Percentiles rank a stretch among this genome's conserved stretches.
phyloP scores from a whole-genome alignment of 345 rosid genomes.

The Nephelium lappaceum region DNA sequence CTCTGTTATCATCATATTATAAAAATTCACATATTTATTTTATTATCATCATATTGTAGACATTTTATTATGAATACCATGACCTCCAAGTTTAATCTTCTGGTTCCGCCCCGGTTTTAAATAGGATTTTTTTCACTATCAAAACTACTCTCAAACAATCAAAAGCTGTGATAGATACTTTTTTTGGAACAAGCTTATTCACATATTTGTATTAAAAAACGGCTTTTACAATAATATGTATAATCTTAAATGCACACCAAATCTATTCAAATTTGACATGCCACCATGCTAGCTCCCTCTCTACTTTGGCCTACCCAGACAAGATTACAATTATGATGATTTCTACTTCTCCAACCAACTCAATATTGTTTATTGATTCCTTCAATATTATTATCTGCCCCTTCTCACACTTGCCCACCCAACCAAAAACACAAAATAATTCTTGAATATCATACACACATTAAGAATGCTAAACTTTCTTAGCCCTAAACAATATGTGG shows the following conservation, averaged over 20 bases:
- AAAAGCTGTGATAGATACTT: too few relatives aligned
- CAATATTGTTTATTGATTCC: not conserved
- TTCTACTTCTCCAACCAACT: not conserved
- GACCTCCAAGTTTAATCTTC: too few relatives aligned
- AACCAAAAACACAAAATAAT: not conserved
- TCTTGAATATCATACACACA: not conserved
- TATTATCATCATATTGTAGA: too few relatives aligned
- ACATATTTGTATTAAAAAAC: too few relatives aligned
- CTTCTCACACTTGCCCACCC: not conserved
- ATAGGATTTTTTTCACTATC: too few relatives aligned
- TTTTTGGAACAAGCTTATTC: not conserved
- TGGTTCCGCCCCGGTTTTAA: too few relatives aligned
- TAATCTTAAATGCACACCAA: not conserved
- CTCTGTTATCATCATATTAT: too few relatives aligned
- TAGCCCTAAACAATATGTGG: not conserved
- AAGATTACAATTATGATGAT: not conserved
- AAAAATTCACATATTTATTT: too few relatives aligned
- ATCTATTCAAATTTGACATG: not conserved
- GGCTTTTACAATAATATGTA: too few relatives aligned
- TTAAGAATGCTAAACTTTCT: not conserved
- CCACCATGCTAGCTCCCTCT: not conserved
- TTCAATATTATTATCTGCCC: not conserved
- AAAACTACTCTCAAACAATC: too few relatives aligned
- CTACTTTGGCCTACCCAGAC: not conserved
- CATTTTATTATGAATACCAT: too few relatives aligned